Conservation (phyloP, 306 rosid genomes). For the Luffa aegyptiaca region DNA sequence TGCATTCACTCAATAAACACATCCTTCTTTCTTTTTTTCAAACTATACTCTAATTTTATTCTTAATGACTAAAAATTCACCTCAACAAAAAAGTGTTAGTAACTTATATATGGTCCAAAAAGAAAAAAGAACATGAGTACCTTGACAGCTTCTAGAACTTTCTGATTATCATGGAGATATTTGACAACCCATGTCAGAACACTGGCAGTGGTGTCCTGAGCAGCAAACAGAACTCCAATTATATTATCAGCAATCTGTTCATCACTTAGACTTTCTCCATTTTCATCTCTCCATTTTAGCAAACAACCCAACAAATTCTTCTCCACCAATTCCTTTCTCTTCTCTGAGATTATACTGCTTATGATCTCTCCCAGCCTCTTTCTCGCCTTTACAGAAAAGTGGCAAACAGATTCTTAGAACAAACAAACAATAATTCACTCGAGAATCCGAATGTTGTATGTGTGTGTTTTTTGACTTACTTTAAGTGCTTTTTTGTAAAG, state of each 20-base stretch:
- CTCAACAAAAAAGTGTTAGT: not conserved
- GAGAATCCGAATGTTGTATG: not conserved
- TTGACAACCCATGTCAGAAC: constrained; percentile 82
- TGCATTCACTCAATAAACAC: no score
- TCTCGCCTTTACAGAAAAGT: constrained; percentile 43
- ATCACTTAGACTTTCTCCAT: constrained; percentile 40
- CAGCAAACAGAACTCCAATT: constrained; percentile 89
- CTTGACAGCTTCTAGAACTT: constrained; percentile 68
- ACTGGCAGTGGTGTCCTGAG: constrained; percentile 91
- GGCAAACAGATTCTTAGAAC: not conserved
- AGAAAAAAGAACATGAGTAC: constrained; percentile 7
- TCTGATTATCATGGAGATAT: constrained; percentile 69
- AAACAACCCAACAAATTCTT: constrained; percentile 60
- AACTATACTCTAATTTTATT: no score
- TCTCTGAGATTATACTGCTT: constrained; percentile 46
- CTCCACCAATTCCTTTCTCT: constrained; percentile 35
- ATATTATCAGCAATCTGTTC: constrained; percentile 77
- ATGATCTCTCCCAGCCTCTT: constrained; percentile 44
- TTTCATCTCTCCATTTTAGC: constrained; percentile 44
- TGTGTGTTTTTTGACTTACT: constrained; percentile 24
- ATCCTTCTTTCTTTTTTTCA: no score
- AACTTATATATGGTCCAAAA: no score
- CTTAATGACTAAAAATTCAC: not conserved
- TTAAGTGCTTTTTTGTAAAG: constrained; percentile 52
- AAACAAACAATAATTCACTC: not conserved